Evolutionary conservation across 2,329 filamentous ascomycete genomes (phyloP).

Genomic region (Diaporthe humulicola): DNA sequence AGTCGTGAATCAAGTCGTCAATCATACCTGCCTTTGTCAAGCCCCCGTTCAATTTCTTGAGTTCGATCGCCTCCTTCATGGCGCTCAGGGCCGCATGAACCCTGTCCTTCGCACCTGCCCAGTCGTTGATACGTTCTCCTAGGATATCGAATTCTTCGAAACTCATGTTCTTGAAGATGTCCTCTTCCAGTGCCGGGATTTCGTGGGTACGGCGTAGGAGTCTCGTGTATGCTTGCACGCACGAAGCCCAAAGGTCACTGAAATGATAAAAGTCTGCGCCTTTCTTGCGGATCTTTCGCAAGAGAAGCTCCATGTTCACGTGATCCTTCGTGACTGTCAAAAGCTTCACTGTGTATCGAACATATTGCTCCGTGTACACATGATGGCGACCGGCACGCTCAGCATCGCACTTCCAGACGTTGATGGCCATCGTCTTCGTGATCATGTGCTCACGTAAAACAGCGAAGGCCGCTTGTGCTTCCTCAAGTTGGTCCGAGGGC

Average conservation of each 20-base stretch:
- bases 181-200: conserved; percentile 62
- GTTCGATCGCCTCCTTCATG: conserved; percentile 69
- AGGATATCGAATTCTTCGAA: conserved; percentile 71
- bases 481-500: conserved; percentile 62
- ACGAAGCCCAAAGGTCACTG: conserved; percentile 70
- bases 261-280: conserved; percentile 80
- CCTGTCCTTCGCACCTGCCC: conserved; percentile 58
- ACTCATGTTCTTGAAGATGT: conserved; percentile 66
- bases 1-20: conserved; percentile 93
- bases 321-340: conserved; percentile 82
- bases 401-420: conserved; percentile 94
- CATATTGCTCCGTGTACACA: conserved; percentile 90
- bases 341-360: conserved; percentile 83
- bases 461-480: conserved; percentile 83
- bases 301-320: conserved; percentile 80
- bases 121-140: conserved; percentile 66
- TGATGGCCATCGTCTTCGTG: conserved; percentile 94
- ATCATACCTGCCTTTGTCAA: conserved; percentile 88
- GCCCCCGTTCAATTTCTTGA: conserved; percentile 83
- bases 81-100: conserved; percentile 63
- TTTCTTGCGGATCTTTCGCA: conserved; percentile 85
- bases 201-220: conserved; percentile 64
- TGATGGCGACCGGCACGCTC: conserved; percentile 89
- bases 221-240: conserved; percentile 66
- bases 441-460: conserved; percentile 82